Conservation (phyloP, 2,329 filamentous ascomycete genomes). For the Endocalyx cinctus region DNA sequence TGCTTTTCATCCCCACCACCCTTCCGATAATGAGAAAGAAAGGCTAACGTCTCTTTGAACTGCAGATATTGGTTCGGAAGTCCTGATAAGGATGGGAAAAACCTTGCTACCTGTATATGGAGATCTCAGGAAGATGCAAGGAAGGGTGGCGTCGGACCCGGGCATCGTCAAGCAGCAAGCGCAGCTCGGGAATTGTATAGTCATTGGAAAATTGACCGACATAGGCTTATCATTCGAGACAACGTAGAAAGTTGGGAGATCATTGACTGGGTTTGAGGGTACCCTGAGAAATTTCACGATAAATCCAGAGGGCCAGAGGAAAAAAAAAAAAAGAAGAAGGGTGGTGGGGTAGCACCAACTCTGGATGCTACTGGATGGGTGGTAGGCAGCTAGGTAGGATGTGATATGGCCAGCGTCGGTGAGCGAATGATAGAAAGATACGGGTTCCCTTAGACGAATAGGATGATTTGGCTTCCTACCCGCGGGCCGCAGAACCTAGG, state of each 20-base stretch:
- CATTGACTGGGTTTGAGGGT: constrained; percentile 47
- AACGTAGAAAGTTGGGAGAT: constrained; percentile 61
- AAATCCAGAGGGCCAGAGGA: no score
- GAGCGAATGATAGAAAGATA: constrained; percentile 3
- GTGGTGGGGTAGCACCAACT: constrained; percentile 19
- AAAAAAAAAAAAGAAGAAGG: no score
- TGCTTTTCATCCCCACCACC: constrained; percentile 15
- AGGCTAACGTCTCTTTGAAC: no score
- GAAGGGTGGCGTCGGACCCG: constrained; percentile 54
- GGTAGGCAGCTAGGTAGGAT: no score
- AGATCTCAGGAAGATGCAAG: constrained; percentile 54
- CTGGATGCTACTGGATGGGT: no score
- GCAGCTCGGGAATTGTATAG: constrained; percentile 58
- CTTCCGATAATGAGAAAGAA: not conserved
- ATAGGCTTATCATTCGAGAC: constrained; percentile 64
- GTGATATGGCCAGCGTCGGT: no score
- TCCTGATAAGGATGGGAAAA: constrained; percentile 64
- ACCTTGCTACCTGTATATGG: constrained; percentile 78
- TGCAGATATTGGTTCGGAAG: constrained; percentile 80
- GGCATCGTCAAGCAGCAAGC: constrained; percentile 61
- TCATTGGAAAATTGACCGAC: constrained; percentile 67
- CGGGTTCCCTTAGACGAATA: constrained; percentile 9
- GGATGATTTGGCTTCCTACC: no score
- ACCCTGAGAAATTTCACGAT: no score
- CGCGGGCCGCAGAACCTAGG: no score